These are phyloP conservation scores for Mucor velutinosus DNA, from an alignment of 371 early-diverging fungal species.

Conservation along the genomic window DNA sequence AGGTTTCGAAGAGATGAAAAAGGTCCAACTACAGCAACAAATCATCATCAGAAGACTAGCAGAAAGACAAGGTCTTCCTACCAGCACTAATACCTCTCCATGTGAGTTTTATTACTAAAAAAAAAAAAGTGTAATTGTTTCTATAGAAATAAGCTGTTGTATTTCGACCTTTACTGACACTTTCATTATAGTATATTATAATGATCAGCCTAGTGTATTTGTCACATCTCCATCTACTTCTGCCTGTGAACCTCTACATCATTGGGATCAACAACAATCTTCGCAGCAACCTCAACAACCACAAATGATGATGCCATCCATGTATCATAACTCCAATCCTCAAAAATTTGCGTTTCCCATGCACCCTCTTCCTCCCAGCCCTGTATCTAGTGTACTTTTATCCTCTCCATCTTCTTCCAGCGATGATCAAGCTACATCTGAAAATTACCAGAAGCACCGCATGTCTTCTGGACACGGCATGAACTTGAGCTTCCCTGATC, in stretches of 20 bases:
- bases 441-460: not conserved
- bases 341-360: slow-evolving; percentile 1
- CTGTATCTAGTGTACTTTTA: slow-evolving; percentile 7
- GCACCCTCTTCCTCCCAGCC: slow-evolving; percentile 11
- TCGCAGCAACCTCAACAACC: slow-evolving; percentile 1
- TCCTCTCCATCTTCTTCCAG: slow-evolving; percentile 4
- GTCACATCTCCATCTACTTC: slow-evolving; percentile 16
- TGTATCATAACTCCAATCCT: slow-evolving; percentile 1
- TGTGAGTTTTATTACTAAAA: slow-evolving; percentile 16
- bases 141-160: not conserved
- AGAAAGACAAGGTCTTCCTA: slow-evolving; percentile 14
- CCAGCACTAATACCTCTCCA: not conserved
- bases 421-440: not conserved
- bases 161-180: not conserved
- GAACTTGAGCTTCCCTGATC: not conserved
- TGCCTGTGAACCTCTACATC: not conserved
- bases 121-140: not conserved
- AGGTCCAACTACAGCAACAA: slow-evolving; percentile 59
- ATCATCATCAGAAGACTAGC: slow-evolving; percentile 36
- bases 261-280: not conserved
- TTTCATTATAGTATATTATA: not conserved
- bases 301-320: slow-evolving; percentile 8
- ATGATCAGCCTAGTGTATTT: slow-evolving; percentile 14
- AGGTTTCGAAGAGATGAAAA: slow-evolving; percentile 66
- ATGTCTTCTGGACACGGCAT: not conserved